phyloP scores from a whole-genome alignment of 306 rosid species.

The Trifolium repens region DNA sequence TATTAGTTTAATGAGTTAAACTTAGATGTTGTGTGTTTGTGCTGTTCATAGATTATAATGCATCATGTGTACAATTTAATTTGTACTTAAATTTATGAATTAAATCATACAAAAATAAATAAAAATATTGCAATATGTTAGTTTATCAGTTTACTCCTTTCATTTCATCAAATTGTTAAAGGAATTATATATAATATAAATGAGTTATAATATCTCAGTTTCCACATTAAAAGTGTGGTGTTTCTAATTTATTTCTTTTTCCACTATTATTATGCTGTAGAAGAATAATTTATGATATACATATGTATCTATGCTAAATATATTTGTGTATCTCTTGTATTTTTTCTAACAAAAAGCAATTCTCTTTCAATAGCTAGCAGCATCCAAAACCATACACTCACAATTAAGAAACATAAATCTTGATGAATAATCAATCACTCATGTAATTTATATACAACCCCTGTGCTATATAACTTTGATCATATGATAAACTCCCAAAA shows the following conservation, averaged over 20 bases:
- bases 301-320: background rate
- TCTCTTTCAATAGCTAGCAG: background rate
- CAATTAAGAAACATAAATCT: background rate
- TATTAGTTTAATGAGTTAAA: background rate
- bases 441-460: slow-evolving; percentile 13
- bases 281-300: background rate
- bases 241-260: too few species aligned
- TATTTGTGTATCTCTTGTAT: background rate
- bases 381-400: background rate
- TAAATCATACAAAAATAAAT: background rate
- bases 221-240: too few species aligned
- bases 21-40: background rate
- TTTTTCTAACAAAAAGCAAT: background rate
- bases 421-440: slow-evolving; percentile 1
- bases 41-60: background rate
- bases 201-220: too few species aligned
- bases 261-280: too few species aligned
- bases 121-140: too few species aligned
- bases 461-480: slow-evolving; percentile 3
- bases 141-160: background rate
- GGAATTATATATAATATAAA: too few species aligned
- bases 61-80: background rate
- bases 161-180: too few species aligned
- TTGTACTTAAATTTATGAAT: background rate
- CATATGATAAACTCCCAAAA: slow-evolving; percentile 30